Percentiles rank a stretch among this genome's conserved stretches.
Evolutionary conservation across 2,329 filamentous ascomycete genomes (phyloP).

Genomic region (Phialophora chinensis): DNA sequence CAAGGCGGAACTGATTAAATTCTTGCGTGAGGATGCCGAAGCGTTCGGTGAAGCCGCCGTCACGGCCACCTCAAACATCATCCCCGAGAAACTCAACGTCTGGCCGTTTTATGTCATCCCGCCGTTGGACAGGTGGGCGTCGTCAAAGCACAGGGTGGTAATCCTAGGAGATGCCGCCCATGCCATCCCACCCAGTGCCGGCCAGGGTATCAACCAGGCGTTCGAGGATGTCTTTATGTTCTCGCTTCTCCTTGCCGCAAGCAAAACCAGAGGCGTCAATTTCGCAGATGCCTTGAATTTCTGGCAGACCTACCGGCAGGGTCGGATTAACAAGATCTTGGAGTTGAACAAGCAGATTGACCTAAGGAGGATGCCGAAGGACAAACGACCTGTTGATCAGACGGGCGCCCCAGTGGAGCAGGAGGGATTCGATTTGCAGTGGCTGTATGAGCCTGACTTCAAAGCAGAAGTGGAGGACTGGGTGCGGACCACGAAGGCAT

Average conservation of each 20-base stretch:
- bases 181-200: conserved; percentile 60
- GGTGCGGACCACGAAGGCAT: conserved; percentile 29
- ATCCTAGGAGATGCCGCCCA: conserved; percentile 65
- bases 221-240: conserved; percentile 62
- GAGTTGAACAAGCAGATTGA: conserved; percentile 58
- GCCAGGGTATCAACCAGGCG: conserved; percentile 63
- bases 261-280: conserved; percentile 19
- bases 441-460: conserved; percentile 54
- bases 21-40: conserved; percentile 32
- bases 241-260: conserved; percentile 47
- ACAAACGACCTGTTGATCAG: conserved; percentile 6
- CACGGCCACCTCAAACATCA: conserved; percentile 28
- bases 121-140: conserved; percentile 57
- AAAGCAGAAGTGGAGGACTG: conserved; percentile 47
- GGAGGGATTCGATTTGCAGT: conserved; percentile 48
- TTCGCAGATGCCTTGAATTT: conserved; percentile 30
- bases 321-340: conserved; percentile 55
- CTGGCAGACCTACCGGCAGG: conserved; percentile 60
- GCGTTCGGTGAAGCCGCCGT: conserved; percentile 26
- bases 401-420: conserved; percentile 29
- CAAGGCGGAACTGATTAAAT: conserved; percentile 38
- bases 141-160: conserved; percentile 56
- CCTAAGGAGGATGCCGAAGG: conserved; percentile 52
- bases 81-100: conserved; percentile 42
- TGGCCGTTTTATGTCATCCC: conserved; percentile 61